Base-by-base conservation (phyloP, 2,329 filamentous ascomycete genomes). In the Sporothrix sp. region DNA sequence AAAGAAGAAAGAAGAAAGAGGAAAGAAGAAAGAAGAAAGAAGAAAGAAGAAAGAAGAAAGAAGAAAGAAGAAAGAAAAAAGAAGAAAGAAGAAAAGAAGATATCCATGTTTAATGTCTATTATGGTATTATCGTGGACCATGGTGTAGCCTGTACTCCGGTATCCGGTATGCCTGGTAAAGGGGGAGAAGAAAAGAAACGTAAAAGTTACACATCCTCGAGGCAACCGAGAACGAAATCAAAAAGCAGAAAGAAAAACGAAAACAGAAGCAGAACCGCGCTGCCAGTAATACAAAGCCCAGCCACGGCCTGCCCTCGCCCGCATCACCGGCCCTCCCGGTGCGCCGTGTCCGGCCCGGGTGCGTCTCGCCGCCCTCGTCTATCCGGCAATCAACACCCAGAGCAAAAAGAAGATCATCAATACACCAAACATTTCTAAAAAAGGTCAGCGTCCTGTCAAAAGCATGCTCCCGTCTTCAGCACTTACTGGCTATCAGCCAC, bases 331-430 rank as follows among this genome's bases (percentile, higher is more conserved):
- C n/a, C n/a, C n/a, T n/a, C n/a, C n/a, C n/a, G n/a, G n/a, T n/a
- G n/a, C n/a, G n/a, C n/a, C n/a, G n/a, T n/a, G n/a, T n/a, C n/a
- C n/a, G n/a, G n/a, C n/a, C 40, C 8, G 9, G 38, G 20, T 13
- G 11, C n/a, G 20, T 20, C 37, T n/a, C 14, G 9, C 21, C 23
- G 4, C 1, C 10, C 4, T 46, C 37, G 18, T 43, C 59, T 62
- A 79, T 47, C 76, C 76, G 44, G 76, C 75, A 55, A 85, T 79
- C 58, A 85, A 71, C 45, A 85, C 82, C 82, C 82, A 85, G 53
- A 85, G 71, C 71, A 87, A 70, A 72, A 85, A 87, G 78, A 91
- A 95, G 65, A 95, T 90, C 90, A 96, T 96, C 60, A 97, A 69
- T 45, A 96, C 87, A 54, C 91, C 82, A 67, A 85, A 85, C 82